Base-by-base conservation (phyloP, 768 basidiomycete genomes). In the Psilocybe sp. region DNA sequence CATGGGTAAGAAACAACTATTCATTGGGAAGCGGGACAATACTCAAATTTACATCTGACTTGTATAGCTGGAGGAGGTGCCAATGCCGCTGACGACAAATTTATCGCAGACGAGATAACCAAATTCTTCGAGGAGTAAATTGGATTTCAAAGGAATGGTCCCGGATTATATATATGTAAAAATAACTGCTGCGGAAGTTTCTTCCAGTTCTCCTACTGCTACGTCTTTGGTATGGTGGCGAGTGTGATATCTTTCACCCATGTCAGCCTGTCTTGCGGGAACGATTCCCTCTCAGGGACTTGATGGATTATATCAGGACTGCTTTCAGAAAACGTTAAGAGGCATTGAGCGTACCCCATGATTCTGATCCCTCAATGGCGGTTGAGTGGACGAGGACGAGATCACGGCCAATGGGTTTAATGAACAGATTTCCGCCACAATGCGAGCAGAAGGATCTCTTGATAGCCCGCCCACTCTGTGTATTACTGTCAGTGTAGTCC, bases 31-130 rank as follows among this genome's bases (percentile, higher is more conserved):
- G 47, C n/a, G 14, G 41, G 2, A 34, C 56, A 14, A 14, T 40
- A 34, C 8, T 18, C 32, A 18, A 15, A 20, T 51, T 28, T 15
- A 11, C 4, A 8, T n/a, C 33, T 49, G 14, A 31, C 15, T 40
- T 51, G 15, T 37, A 28, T 18, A 78, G 78, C 74, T 47, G 80
- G 78, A 13, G 74, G 72, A 16, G 75, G 74, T 15, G 50, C 66
- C 1, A 75, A 76, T 47, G 40, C 51, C 6, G 52, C 65, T 9
- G 78, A 79, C 37, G 62, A 65, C 23, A 54, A 54, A n/a, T 79
- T 79, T 56, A 65, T 81, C n/a, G 60, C 67, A 36, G 56, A 56
- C 2, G 67, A 75, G 54, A 65, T 81, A n/a, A 68, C 63, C 44
- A 67, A 68, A 39, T 81, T 81, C 57, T 60, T 81, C 35, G 68